Evolutionary conservation across 2,329 filamentous ascomycete genomes (phyloP).

Genomic region (Alternaria ventricosa): DNA sequence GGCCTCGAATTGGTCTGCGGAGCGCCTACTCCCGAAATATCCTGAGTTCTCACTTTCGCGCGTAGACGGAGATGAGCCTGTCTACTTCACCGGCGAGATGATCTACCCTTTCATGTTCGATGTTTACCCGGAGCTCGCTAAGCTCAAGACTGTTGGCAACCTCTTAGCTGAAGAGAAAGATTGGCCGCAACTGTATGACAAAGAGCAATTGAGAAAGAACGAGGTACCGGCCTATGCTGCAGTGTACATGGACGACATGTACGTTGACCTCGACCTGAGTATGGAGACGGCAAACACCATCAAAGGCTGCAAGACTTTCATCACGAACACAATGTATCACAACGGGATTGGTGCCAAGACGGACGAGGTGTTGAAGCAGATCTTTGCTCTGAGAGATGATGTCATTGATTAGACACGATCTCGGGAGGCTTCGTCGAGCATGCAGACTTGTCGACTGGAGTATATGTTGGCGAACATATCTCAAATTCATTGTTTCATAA

Average conservation of each 20-base stretch:
- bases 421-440: neutral
- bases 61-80: constrained; percentile 55
- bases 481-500: constrained; percentile 20
- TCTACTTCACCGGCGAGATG: constrained; percentile 93
- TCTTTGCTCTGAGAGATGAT: constrained; percentile 80
- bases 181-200: constrained; percentile 81
- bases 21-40: constrained; percentile 63
- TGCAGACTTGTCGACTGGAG: neutral
- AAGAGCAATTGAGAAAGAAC: constrained; percentile 74
- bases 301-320: constrained; percentile 77
- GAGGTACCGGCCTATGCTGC: constrained; percentile 86
- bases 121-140: constrained; percentile 75
- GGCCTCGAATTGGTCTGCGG: constrained; percentile 75
- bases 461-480: neutral
- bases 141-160: constrained; percentile 72
- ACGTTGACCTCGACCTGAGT: constrained; percentile 79
- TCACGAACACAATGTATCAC: constrained; percentile 89
- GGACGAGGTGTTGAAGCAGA: constrained; percentile 76
- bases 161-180: constrained; percentile 70
- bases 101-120: constrained; percentile 86
- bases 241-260: constrained; percentile 88
- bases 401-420: constrained; percentile 57
- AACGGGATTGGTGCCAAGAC: constrained; percentile 76
- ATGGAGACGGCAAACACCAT: constrained; percentile 76
- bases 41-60: constrained; percentile 53